Conservation (phyloP, 2,329 filamentous ascomycete genomes). For the Sporothrix curviconia region DNA sequence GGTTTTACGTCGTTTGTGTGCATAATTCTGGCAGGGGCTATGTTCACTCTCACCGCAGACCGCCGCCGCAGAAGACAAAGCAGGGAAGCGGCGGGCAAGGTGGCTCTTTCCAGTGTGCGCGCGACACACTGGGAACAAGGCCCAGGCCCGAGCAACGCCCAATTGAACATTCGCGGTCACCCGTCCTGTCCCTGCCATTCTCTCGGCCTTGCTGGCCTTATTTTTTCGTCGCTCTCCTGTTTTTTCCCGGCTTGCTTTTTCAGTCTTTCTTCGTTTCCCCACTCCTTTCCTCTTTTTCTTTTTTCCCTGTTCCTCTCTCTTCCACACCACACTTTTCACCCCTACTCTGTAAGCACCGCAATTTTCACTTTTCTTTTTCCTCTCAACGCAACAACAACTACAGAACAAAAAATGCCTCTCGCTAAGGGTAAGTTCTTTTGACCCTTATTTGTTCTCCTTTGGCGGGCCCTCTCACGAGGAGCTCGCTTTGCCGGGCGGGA, state of each 20-base stretch:
- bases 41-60: too few relatives aligned
- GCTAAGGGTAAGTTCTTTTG: constrained; percentile 33
- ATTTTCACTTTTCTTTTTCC: constrained; percentile 9
- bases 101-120: too few relatives aligned
- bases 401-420: constrained; percentile 40
- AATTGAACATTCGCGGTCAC: constrained; percentile 99
- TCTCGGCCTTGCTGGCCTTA: constrained; percentile 45
- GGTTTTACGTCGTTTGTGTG: too few relatives aligned
- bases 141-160: too few relatives aligned
- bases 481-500: neutral
- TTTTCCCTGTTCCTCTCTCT: neutral
- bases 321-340: neutral
- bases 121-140: too few relatives aligned
- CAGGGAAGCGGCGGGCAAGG: too few relatives aligned
- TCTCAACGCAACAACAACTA: constrained; percentile 14
- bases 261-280: neutral
- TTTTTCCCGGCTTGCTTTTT: neutral
- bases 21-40: too few relatives aligned
- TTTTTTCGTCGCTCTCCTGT: neutral
- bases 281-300: constrained; percentile 6
- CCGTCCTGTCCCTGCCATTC: constrained; percentile 86
- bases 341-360: constrained; percentile 12
- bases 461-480: too few relatives aligned
- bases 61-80: too few relatives aligned
- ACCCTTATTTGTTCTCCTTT: neutral